Evolutionary conservation across 257 asterid genomes (phyloP).

Genomic region (Eucommia ulmoides): DNA sequence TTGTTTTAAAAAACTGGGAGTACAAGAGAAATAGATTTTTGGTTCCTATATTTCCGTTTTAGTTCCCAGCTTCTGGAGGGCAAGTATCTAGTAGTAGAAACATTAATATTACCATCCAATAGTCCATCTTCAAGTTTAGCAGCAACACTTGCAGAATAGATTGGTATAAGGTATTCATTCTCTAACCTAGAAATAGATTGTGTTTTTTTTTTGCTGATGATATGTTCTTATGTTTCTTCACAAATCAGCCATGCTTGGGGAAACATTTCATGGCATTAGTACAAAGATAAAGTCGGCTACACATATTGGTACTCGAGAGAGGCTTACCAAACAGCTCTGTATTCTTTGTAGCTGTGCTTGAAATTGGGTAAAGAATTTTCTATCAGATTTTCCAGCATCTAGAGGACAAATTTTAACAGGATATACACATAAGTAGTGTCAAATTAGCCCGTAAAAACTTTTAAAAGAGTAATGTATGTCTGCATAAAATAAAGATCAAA

Average conservation of each 20-base stretch:
- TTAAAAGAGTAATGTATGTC: too few species aligned
- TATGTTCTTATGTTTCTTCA: slow-evolving; percentile 49
- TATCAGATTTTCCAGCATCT: slow-evolving; percentile 82
- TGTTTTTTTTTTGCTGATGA: slow-evolving; percentile 28
- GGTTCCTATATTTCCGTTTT: too few species aligned
- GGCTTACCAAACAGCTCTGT: slow-evolving; percentile 53
- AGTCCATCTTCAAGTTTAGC: slow-evolving; percentile 92
- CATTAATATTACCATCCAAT: slow-evolving; percentile 92
- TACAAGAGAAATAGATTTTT: too few species aligned
- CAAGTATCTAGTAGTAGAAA: too few species aligned
- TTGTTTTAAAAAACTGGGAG: neutral
- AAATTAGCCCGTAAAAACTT: too few species aligned
- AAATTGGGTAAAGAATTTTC: slow-evolving; percentile 80
- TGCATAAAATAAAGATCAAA: slow-evolving; percentile 98
- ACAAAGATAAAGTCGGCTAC: too few species aligned
- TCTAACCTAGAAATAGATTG: slow-evolving; percentile 60
- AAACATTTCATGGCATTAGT: neutral
- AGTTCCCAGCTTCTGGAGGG: too few species aligned
- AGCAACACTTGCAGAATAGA: slow-evolving; percentile 78
- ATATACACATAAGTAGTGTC: too few species aligned
- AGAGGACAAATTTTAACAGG: too few species aligned
- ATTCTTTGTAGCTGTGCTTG: slow-evolving; percentile 73
- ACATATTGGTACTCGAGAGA: too few species aligned
- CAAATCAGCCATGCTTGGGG: too few species aligned
- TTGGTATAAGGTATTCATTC: slow-evolving; percentile 79